Base-by-base conservation (phyloP, 1,139 yeast genomes). In the Debaryomycetaceae sp. region DNA sequence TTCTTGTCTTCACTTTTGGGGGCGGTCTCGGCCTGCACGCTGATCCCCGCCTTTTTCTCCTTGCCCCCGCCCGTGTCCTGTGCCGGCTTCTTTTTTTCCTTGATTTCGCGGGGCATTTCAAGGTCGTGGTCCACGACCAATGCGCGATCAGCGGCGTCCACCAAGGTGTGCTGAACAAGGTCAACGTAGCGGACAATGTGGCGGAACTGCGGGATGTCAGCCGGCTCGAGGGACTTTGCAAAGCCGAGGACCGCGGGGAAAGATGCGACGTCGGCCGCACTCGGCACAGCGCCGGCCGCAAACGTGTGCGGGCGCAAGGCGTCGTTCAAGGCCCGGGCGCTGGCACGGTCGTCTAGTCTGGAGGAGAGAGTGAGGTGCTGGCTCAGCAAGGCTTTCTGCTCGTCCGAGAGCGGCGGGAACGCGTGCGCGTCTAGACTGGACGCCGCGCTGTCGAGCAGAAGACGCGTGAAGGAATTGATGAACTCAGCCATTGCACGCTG, bases 151-250 rank as follows among this genome's bases (percentile, higher is more conserved):
- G 79, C 72, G 27, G 79, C 66, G 11, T 58, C 61, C 25, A 75
- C 67, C 35, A 67, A 55, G 18, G 73, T 62, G 50, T 77, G 73
- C 62, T 90, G 97, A 37, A 90, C 60, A 45, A 82, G 70, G 47
- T 86, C 95, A 15, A 73, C 72, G 96, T 97, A 90, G 68, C 97
- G 79, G 38, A 85, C 61, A 37, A 86, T 65, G 55, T 87, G 97
- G 68, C 96, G 81, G 51, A 58, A 56, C 29, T 56, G 52, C 30
- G 73, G 69, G 35, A 69, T 42, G 25, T 74, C 77, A 22, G 62
- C 58, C 25, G 72, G 48, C 15, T 64, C 55, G 72, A 85, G 73
- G 36, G 63, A 56, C 34, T 63, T 57, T 22, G 81, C 73, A 33
- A 71, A 40, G 29, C 86, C 80, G 42, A 72, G 60, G 20, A 75